Evolutionary conservation across 2,329 filamentous ascomycete species (phyloP).

Genomic region (Aspergillus fijiensis): DNA sequence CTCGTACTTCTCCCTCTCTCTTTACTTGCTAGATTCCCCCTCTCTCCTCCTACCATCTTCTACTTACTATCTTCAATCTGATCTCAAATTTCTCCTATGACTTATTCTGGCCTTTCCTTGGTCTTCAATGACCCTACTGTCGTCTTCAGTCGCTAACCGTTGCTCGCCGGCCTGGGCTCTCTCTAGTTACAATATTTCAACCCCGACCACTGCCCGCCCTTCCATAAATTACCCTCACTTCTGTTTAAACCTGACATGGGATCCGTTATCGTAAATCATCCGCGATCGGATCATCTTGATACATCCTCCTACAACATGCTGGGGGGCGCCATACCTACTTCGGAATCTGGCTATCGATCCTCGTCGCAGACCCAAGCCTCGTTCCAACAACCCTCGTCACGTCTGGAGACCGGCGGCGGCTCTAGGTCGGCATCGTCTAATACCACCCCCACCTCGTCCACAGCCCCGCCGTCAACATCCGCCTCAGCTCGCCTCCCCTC

Average conservation of each 20-base stretch:
- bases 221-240: not conserved
- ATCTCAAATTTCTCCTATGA: not conserved
- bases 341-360: constrained; percentile 40
- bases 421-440: constrained; percentile 35
- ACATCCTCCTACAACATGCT: constrained; percentile 68
- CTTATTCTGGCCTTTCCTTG: not conserved
- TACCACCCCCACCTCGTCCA: constrained; percentile 38
- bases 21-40: not conserved
- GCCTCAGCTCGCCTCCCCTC: constrained; percentile 34
- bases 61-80: not conserved
- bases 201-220: constrained; percentile 20
- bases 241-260: constrained; percentile 51
- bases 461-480: constrained; percentile 36
- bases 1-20: not conserved
- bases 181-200: constrained; percentile 5
- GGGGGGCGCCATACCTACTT: constrained; percentile 45
- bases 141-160: constrained; percentile 17
- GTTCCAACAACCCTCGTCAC: constrained; percentile 24
- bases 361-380: constrained; percentile 28
- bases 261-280: constrained; percentile 65
- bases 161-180: constrained; percentile 8
- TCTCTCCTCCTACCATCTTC: not conserved
- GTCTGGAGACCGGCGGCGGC: constrained; percentile 25
- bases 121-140: not conserved
- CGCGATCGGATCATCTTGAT: constrained; percentile 69